phyloP scores from a whole-genome alignment of 2,329 filamentous ascomycete species.

The Beauveria scarabaeidicola region DNA sequence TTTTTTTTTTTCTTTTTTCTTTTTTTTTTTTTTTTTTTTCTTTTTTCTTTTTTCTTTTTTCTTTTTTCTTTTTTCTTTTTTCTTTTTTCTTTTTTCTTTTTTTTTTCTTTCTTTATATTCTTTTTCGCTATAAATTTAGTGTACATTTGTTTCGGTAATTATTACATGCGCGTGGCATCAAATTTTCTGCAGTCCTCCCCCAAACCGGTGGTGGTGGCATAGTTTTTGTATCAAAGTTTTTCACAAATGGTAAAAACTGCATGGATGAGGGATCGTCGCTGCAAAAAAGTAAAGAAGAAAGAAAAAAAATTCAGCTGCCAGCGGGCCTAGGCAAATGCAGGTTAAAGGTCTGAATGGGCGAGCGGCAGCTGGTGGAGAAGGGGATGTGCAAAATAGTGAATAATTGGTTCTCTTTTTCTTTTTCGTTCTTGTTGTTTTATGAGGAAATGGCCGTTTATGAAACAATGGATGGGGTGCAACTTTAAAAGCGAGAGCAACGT shows the following conservation, averaged over 20 bases:
- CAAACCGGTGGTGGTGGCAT: not conserved
- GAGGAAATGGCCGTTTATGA: not conserved
- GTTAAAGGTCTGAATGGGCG: not conserved
- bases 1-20: too few species aligned
- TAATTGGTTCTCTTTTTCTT: not conserved
- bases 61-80: too few species aligned
- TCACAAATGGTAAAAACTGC: not conserved
- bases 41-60: too few species aligned
- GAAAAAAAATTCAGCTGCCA: not conserved
- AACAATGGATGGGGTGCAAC: not conserved
- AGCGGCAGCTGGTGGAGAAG: not conserved
- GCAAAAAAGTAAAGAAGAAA: not conserved
- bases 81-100: too few species aligned
- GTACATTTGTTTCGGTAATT: too few species aligned
- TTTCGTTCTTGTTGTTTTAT: not conserved
- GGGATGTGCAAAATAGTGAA: not conserved
- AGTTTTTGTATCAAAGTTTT: too few species aligned
- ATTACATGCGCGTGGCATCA: not conserved
- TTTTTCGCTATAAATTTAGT: too few species aligned
- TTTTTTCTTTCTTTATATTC: too few species aligned
- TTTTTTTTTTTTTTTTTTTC: too few species aligned
- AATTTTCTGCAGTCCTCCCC: not conserved
- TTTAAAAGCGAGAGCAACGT: not conserved
- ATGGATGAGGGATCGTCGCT: slow-evolving; percentile 1
- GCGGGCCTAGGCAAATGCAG: not conserved